Conservation (phyloP, 192 early-diverging fungal genomes). For the Anaeromyces robustus region DNA sequence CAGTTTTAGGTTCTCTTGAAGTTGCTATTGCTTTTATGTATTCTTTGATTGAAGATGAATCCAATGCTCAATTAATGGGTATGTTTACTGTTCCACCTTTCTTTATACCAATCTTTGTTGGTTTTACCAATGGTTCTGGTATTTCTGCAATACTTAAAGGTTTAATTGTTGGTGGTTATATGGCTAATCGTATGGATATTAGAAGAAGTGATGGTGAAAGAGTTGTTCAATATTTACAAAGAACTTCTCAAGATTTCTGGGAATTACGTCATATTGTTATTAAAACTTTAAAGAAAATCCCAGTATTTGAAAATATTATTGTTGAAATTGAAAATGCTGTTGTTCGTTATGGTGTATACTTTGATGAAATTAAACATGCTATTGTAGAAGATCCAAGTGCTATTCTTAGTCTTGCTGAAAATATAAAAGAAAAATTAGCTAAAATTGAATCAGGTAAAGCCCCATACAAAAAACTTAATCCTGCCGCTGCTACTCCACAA, state of each 20-base stretch:
- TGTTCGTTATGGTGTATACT: background rate
- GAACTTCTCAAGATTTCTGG: background rate
- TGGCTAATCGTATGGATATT: background rate
- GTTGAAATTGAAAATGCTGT: background rate
- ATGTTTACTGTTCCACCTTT: background rate
- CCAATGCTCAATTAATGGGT: background rate
- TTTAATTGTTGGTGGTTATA: background rate
- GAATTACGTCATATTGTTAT: background rate
- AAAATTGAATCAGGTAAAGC: background rate
- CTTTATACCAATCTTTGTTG: background rate
- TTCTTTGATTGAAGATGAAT: background rate
- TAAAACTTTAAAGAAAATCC: background rate
- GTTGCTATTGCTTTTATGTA: background rate
- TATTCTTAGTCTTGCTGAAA: background rate
- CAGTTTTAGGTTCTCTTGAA: background rate
- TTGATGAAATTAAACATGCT: background rate
- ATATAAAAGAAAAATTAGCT: background rate
- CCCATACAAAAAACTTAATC: no score
- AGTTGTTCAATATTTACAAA: background rate
- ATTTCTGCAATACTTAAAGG: background rate
- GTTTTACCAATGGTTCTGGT: background rate
- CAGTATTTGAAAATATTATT: background rate
- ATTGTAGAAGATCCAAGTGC: background rate
- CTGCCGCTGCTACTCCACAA: no score
- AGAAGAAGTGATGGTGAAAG: background rate